Conservation (phyloP, 495 filamentous ascomycete genomes). For the Pseudotulostoma volvatum region DNA sequence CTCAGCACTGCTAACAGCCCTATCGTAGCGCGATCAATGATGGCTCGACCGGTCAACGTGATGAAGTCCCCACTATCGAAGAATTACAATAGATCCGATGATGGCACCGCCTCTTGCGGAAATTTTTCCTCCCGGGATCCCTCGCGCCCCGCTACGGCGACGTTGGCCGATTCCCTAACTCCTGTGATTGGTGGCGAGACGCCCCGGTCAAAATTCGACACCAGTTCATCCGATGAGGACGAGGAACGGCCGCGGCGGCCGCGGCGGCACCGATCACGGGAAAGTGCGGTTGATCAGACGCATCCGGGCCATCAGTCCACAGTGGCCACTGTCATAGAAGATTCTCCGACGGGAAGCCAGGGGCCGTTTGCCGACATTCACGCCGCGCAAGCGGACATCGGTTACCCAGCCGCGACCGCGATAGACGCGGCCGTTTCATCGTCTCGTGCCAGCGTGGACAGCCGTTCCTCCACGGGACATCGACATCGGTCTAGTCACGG, state of each 20-base stretch:
- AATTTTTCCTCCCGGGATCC: too few species aligned
- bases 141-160: constrained; percentile 7
- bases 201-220: constrained; percentile 22
- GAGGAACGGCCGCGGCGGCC: constrained; percentile 6
- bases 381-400: not conserved
- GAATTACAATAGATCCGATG: constrained; percentile 12
- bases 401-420: not conserved
- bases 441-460: not conserved
- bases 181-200: constrained; percentile 9
- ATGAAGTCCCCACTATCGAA: constrained; percentile 16
- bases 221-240: constrained; percentile 25
- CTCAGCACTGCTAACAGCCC: constrained; percentile 30
- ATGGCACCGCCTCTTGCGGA: too few species aligned
- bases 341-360: constrained; percentile 30
- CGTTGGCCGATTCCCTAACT: constrained; percentile 5
- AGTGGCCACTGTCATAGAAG: constrained; percentile 31
- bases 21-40: constrained; percentile 27
- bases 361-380: constrained; percentile 45
- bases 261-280: constrained; percentile 3
- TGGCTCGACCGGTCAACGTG: constrained; percentile 32
- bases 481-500: constrained; percentile 9
- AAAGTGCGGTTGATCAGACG: constrained; percentile 1
- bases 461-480: constrained; percentile 2
- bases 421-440: constrained; percentile 1
- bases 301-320: constrained; percentile 7